Conservation (phyloP, 331 rosid genomes). For the Dryas integrifolia region DNA sequence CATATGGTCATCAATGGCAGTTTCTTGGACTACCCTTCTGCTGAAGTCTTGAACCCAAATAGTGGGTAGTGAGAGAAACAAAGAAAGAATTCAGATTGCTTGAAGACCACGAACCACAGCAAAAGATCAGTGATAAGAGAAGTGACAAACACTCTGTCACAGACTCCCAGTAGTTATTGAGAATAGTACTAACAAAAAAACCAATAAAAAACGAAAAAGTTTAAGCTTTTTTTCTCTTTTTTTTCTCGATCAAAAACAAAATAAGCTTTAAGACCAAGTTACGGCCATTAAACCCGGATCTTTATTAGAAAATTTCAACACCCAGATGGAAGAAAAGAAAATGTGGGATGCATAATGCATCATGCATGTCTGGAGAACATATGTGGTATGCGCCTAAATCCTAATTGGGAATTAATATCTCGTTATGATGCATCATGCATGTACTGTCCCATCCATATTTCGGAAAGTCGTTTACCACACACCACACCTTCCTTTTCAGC, state of each 20-base stretch:
- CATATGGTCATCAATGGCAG: constrained; percentile 26
- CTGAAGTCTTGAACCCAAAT: constrained; percentile 2
- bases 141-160: not conserved
- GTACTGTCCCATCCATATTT: constrained; percentile 5
- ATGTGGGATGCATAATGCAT: not conserved
- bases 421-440: not conserved
- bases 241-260: constrained; percentile 2
- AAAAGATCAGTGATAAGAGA: not conserved
- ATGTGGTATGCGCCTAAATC: not conserved
- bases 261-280: constrained; percentile 16
- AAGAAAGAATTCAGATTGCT: not conserved
- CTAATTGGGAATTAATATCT: constrained; percentile 20
- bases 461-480: not conserved
- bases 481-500: not conserved
- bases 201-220: not conserved
- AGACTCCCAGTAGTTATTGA: not conserved
- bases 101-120: not conserved
- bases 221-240: not conserved
- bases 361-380: not conserved
- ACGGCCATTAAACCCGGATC: not conserved
- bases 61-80: not conserved
- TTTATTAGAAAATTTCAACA: not conserved
- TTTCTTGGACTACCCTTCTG: constrained; percentile 13
- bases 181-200: not conserved
- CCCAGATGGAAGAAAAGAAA: not conserved